Conservation (phyloP, 2,329 filamentous ascomycete species). For the Penicillium digitatum region DNA sequence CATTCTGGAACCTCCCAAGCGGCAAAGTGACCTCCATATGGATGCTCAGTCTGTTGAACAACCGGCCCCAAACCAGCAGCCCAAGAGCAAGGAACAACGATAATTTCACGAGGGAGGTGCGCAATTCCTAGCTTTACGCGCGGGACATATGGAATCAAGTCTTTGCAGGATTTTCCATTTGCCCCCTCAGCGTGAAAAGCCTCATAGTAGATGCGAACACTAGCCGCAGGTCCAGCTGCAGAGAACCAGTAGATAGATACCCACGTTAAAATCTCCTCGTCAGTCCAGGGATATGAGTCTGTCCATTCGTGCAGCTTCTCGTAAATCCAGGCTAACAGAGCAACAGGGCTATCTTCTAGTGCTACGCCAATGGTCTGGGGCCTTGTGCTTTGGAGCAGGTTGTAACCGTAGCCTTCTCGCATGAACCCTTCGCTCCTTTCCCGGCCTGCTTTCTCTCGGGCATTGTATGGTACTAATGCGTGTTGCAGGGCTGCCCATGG, state of each 20-base stretch:
- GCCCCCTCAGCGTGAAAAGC: conserved; percentile 19
- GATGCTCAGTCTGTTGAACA: conserved; percentile 18
- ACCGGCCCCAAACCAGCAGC: conserved; percentile 17
- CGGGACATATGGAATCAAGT: conserved; percentile 14
- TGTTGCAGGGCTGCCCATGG: conserved; percentile 51
- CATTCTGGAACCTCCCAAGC: conserved; percentile 21
- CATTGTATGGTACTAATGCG: conserved; percentile 16
- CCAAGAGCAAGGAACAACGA: conserved; percentile 20
- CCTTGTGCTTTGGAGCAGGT: conserved; percentile 59
- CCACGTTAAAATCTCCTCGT: conserved; percentile 74
- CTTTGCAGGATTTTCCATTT: conserved; percentile 8
- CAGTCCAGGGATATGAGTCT: conserved; percentile 67
- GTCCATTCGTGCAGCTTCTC: conserved; percentile 80
- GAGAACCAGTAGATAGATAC: conserved; percentile 70
- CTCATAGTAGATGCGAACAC: conserved; percentile 70
- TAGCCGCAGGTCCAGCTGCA: conserved; percentile 64
- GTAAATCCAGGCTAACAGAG: conserved; percentile 71
- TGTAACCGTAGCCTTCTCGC: conserved; percentile 48
- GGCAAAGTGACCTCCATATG: conserved; percentile 21
- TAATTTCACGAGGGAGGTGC: conserved; percentile 21
- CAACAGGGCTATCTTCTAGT: conserved; percentile 66
- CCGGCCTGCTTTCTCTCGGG: conserved; percentile 16
- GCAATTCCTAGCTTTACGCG: conserved; percentile 18
- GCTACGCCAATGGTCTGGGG: conserved; percentile 69
- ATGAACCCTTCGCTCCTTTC: conserved; percentile 19